Percentiles rank a stretch among this genome's conserved stretches.
These are phyloP conservation scores for Phytophthora macrochlamydospora DNA, from an alignment of 352 stramenopile species.

Conservation along the genomic window DNA sequence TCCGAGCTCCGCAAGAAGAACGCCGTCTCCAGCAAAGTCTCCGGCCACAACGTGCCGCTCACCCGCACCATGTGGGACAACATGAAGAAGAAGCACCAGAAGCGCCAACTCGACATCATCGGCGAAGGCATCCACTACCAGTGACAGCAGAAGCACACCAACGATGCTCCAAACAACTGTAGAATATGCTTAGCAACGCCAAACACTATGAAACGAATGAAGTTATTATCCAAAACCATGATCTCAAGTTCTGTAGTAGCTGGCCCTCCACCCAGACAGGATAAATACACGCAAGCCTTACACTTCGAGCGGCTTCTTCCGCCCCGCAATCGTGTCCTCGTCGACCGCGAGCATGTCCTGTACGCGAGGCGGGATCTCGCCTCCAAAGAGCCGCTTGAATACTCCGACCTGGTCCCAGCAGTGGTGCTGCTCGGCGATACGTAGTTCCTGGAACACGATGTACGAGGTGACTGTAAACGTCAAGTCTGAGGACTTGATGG, in stretches of 20 bases:
- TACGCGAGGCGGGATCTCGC: conserved; percentile 66
- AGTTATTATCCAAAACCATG: not conserved
- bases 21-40: conserved; percentile 42
- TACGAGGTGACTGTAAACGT: conserved; percentile 88
- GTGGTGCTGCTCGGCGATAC: conserved; percentile 79
- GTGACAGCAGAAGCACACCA: conserved; percentile 13
- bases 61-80: conserved; percentile 72
- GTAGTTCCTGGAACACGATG: conserved; percentile 77
- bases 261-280: not conserved
- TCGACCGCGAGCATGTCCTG: conserved; percentile 66
- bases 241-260: not conserved
- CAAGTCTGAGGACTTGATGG: conserved; percentile 83
- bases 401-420: conserved; percentile 85
- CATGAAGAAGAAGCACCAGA: conserved; percentile 45
- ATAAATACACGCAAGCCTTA: conserved; percentile 32
- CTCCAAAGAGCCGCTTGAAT: conserved; percentile 82
- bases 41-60: conserved; percentile 61
- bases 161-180: conserved; percentile 9
- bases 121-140: conserved; percentile 47
- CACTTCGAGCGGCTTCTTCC: conserved; percentile 41
- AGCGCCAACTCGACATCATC: conserved; percentile 49
- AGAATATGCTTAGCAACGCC: conserved; percentile 5
- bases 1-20: conserved; percentile 41
- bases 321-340: conserved; percentile 31
- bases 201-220: not conserved